Evolutionary conservation across 129 eudicot species (phyloP), one percentile per base, ranked within the genome.

Genomic region (Saussurea involucrata): DNA sequence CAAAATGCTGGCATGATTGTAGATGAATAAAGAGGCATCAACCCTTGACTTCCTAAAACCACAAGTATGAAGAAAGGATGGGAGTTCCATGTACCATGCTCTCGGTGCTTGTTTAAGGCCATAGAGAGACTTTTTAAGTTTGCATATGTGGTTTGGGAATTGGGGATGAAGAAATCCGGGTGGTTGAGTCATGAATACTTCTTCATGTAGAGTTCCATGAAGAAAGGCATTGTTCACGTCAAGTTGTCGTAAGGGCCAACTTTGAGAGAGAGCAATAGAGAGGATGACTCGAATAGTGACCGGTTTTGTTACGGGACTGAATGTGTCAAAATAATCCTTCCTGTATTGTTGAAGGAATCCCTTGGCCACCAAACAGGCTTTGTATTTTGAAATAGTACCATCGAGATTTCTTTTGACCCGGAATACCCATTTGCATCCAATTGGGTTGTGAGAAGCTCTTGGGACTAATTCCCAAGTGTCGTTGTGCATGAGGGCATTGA

Each of bases 401-500:
- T 36, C 24, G 0, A 27, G 27, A n/a, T 36, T n/a, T 6, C 29
- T 21, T n/a, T 68, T 68, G 6, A 68, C 22, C 20, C 31, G 73
- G 24, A 11, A 33, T 3, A 68, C 73, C 73, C 55, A 68, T 34
- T 68, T 68, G 25, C 57, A 68, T 32, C 73, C 73, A n/a, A 34
- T n/a, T n/a, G n/a, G n/a, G n/a, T n/a, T n/a, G n/a, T n/a, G n/a
- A n/a, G n/a, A n/a, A n/a, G n/a, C n/a, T n/a, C 15, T 46, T 2
- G 73, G 24, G 34, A 4, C 13, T 27, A 24, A 24, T 12, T 4
- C 63, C 75, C 44, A 27, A 68, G 42, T 64, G 4, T 7, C 6
- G 36, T 32, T 32, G 0, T 32, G 6, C 36, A 32, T 32, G 36
- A 32, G 6, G 36, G 53, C 53, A 42, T 42, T 42, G 13, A 42